phyloP scores from a whole-genome alignment of 805 yeast species.

The Ogataea haglerorum region DNA sequence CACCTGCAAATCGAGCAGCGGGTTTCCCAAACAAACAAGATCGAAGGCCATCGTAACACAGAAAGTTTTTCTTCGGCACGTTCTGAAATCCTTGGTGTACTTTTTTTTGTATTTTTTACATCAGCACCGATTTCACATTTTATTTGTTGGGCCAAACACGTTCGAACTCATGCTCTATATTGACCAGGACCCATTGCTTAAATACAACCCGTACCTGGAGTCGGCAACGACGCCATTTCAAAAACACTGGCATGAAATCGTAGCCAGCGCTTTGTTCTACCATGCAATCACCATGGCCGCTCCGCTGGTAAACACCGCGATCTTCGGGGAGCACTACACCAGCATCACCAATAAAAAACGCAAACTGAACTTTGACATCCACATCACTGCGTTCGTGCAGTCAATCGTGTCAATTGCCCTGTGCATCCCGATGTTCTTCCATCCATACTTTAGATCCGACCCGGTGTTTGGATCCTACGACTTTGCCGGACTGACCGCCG shows the following conservation, averaged over 20 bases:
- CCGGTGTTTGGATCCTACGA: slow-evolving; percentile 68
- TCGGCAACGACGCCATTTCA: slow-evolving; percentile 40
- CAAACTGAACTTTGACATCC: slow-evolving; percentile 80
- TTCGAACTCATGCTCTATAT: slow-evolving; percentile 17
- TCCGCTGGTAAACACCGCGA: slow-evolving; percentile 43
- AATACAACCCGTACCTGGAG: slow-evolving; percentile 44
- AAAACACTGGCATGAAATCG: slow-evolving; percentile 75
- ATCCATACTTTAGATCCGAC: slow-evolving; percentile 45
- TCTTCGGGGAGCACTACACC: slow-evolving; percentile 57
- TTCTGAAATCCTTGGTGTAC: neutral
- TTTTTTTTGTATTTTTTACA: slow-evolving; percentile 1
- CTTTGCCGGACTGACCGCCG: slow-evolving; percentile 68
- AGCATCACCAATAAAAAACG: slow-evolving; percentile 40
- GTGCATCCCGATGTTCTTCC: slow-evolving; percentile 63
- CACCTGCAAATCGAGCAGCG: slow-evolving; percentile 83
- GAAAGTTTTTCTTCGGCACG: slow-evolving; percentile 3
- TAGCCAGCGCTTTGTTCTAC: slow-evolving; percentile 59
- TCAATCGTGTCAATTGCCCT: slow-evolving; percentile 59
- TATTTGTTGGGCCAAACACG: slow-evolving; percentile 7
- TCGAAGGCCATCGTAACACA: slow-evolving; percentile 50
- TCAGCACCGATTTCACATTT: slow-evolving; percentile 2
- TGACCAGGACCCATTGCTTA: slow-evolving; percentile 41
- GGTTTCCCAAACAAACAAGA: slow-evolving; percentile 88
- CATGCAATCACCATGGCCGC: slow-evolving; percentile 49
- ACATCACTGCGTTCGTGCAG: slow-evolving; percentile 84